Evolutionary conservation across 768 basidiomycete species (phyloP), one percentile per base, ranked within the genome.

Genomic region (Tephrocybe sp.): DNA sequence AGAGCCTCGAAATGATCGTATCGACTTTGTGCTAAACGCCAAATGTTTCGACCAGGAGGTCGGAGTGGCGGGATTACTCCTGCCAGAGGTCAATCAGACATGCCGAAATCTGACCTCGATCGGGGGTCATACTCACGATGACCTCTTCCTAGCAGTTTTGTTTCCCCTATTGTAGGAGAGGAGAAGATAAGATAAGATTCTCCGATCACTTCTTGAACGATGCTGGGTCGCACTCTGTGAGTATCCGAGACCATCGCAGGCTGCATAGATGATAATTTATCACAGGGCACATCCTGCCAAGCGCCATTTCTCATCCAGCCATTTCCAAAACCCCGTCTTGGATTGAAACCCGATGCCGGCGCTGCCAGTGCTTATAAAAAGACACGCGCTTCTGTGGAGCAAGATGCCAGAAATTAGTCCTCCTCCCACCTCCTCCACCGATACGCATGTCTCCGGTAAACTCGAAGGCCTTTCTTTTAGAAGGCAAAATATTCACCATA

Each of bases 11-110:
- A 43, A 42, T 21, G 65, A 60, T 18, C 62, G 61, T 38, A 64
- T 47, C 5, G 62, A 63, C 40, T 57, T 65, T 9, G 64, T 40
- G 49, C 60, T 64, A 30, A 53, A 54, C 12, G 64, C 52, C n/a
- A 62, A 44, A 19, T 61, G 52, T 47, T 47, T 53, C 25, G 49
- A 47, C 49, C 48, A 54, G 3, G 24, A 31, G 22, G 45, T 27
- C 21, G 46, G 1, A 16, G 50, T 42, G 5, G 39, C 38, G 31
- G 56, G 38, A 13, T 40, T 23, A 33, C 56, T 50, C 42, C 56
- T 53, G 18, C n/a, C n/a, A 40, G 21, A 25, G 37, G n/a, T 22
- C 31, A n/a, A 29, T 49, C 22, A 49, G 45, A 41, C 16, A 36
- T 21, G 24, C 13, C 37, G 29, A 39, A 27, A 40, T 15, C 18